Evolutionary conservation across 2,329 filamentous ascomycete genomes (phyloP).

Genomic region (Rutstroemia sp.): DNA sequence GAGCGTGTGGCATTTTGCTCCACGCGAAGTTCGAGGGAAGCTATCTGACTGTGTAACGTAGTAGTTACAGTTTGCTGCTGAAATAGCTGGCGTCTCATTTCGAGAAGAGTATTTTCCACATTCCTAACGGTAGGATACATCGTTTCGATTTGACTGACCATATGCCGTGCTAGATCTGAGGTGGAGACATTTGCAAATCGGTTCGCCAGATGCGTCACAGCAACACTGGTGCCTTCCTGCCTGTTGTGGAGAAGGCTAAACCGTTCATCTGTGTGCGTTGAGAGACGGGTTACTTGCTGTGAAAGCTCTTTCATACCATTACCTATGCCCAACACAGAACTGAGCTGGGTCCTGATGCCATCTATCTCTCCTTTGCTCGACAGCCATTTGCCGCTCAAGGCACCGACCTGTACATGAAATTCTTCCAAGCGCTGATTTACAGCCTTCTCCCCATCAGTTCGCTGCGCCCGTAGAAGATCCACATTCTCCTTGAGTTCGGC

Average conservation of each 20-base stretch:
- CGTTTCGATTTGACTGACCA: slow-evolving; percentile 3
- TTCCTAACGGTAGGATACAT: slow-evolving; percentile 3
- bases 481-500: neutral
- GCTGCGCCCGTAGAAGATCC: neutral
- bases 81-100: neutral
- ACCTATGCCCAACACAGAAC: neutral
- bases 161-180: slow-evolving; percentile 2
- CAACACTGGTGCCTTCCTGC: neutral
- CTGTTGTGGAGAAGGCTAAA: neutral
- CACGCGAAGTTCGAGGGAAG: neutral
- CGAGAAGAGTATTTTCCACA: neutral
- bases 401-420: neutral
- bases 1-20: neutral
- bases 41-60: neutral
- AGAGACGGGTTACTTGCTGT: neutral
- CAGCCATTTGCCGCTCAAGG: no score
- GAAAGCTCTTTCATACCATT: neutral
- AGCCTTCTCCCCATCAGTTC: neutral
- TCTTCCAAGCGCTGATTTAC: neutral
- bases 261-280: neutral
- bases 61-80: neutral
- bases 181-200: slow-evolving; percentile 1
- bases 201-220: neutral
- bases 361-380: neutral
- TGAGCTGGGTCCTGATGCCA: neutral